Evolutionary conservation across 2,329 filamentous ascomycete species (phyloP).

Genomic region (Diplodia seriata): DNA sequence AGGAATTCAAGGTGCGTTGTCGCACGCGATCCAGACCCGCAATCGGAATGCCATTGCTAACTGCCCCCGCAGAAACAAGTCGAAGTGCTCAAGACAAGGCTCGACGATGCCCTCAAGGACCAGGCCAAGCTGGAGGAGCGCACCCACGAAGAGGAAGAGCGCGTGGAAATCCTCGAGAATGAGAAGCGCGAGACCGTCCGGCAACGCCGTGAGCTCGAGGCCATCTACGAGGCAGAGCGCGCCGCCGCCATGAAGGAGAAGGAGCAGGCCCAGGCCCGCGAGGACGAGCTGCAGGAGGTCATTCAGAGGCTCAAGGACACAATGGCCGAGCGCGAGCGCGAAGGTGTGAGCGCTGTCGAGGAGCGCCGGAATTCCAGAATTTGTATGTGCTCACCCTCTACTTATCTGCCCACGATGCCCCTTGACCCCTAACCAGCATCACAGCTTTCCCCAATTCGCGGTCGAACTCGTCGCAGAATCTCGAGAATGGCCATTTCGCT

Average conservation of each 20-base stretch:
- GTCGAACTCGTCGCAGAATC: constrained; percentile 64
- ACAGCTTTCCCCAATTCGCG: constrained; percentile 46
- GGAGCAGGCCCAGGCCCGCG: constrained; percentile 81
- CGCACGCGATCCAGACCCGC: neutral
- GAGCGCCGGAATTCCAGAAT: constrained; percentile 31
- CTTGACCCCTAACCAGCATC: constrained; percentile 27
- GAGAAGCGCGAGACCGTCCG: constrained; percentile 84
- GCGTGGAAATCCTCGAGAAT: constrained; percentile 78
- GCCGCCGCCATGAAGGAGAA: constrained; percentile 89
- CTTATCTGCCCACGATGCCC: constrained; percentile 1
- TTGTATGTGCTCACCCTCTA: constrained; percentile 9
- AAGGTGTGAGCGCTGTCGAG: constrained; percentile 53
- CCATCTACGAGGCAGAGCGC: constrained; percentile 89
- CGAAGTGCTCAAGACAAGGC: constrained; percentile 80
- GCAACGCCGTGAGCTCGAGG: constrained; percentile 88
- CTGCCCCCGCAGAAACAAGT: constrained; percentile 72
- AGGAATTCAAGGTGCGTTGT: constrained; percentile 62
- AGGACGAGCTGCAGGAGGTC: constrained; percentile 88
- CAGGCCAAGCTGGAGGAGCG: constrained; percentile 87
- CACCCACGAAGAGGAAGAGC: constrained; percentile 84
- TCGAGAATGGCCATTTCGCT: constrained; percentile 82
- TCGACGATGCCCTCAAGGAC: constrained; percentile 84
- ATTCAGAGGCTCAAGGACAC: constrained; percentile 93
- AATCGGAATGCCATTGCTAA: constrained; percentile 17
- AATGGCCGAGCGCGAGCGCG: constrained; percentile 73